A percentile compares a stretch with the other conserved stretches of the same genome.
Conservation (phyloP, 2,329 filamentous ascomycete species). For the Cytospora schulzeri region DNA sequence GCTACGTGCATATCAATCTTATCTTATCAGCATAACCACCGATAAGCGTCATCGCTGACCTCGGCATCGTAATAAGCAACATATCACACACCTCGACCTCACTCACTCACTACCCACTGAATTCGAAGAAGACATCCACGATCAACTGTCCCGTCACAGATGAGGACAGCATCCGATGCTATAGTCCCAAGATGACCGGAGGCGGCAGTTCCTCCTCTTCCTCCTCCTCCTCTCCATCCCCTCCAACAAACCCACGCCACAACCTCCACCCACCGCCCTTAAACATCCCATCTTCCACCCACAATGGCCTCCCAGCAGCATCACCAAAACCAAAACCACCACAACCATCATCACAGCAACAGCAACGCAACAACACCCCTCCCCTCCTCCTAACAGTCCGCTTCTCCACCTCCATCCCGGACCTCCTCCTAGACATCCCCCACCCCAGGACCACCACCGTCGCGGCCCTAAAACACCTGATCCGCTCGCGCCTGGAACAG, state of each 20-base stretch:
- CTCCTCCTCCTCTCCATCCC: constrained; percentile 17
- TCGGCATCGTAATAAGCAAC: background rate
- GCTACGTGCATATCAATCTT: constrained; percentile 6
- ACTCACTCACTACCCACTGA: background rate
- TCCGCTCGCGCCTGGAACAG: constrained; percentile 70
- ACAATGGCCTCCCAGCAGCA: constrained; percentile 5
- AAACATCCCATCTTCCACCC: constrained; percentile 11
- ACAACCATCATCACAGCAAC: background rate
- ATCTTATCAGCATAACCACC: background rate
- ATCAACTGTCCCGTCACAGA: background rate
- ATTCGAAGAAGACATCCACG: constrained; percentile 3
- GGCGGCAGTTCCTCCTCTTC: constrained; percentile 24
- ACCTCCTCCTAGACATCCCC: constrained; percentile 77
- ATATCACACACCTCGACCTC: background rate
- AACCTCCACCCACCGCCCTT: constrained; percentile 7
- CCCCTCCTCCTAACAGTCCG: constrained; percentile 80
- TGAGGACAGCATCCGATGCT: background rate
- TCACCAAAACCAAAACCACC: constrained; percentile 8
- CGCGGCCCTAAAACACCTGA: constrained; percentile 77
- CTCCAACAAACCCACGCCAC: constrained; percentile 16
- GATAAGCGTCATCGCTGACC: background rate
- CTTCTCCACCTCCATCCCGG: constrained; percentile 83
- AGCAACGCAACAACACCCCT: constrained; percentile 27
- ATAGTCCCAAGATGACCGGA: constrained; percentile 17
- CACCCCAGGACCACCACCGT: constrained; percentile 70